Evolutionary conservation across 179 eudicot genomes (phyloP), one percentile per base, ranked within the genome.

Genomic region (Sideroxylon spinosum): DNA sequence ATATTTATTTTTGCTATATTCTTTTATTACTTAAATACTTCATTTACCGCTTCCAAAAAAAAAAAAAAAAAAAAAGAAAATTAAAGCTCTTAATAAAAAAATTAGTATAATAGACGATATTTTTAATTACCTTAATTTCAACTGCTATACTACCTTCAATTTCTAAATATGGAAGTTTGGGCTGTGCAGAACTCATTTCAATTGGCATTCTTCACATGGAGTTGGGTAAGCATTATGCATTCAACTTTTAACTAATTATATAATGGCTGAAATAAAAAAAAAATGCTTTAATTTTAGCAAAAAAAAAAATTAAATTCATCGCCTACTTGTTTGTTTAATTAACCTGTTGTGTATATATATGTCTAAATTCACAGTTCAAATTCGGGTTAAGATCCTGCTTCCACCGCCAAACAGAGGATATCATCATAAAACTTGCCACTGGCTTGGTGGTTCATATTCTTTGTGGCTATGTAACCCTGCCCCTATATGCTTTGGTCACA

Each of bases 181-280:
- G 29, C 20, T 77, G 48, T 84, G 76, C 87, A 86, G 89, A 87
- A 87, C 75, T 85, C 89, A 29, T 87, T 87, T 83, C 89, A 87
- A 49, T 59, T 87, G 73, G 89, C 89, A 74, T 87, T 85, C 86
- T 87, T 87, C 77, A 44, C 87, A 67, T 85, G 86, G 87, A 78
- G 80, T 76, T 74, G 84, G 89, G 89, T 87, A 81, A 87, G 82
- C 57, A 65, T 12, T 87, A 81, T 85, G 82, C 57, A 56, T 12
- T 56, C 23, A 44, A 26, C n/a, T 7, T 78, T 13, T 7, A 29
- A 29, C 3, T 29, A 1, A 29, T 29, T 29, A 29, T 3, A 37
- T 37, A 37, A 37, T 37, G 44, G 44, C 44, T 37, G 44, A 37
- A 37, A 37, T 37, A 3, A 37, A 25, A 28, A 25, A 28, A 61